Evolutionary conservation across 2,329 filamentous ascomycete species (phyloP).

Genomic region (Macrophomina pseudophaseolina): DNA sequence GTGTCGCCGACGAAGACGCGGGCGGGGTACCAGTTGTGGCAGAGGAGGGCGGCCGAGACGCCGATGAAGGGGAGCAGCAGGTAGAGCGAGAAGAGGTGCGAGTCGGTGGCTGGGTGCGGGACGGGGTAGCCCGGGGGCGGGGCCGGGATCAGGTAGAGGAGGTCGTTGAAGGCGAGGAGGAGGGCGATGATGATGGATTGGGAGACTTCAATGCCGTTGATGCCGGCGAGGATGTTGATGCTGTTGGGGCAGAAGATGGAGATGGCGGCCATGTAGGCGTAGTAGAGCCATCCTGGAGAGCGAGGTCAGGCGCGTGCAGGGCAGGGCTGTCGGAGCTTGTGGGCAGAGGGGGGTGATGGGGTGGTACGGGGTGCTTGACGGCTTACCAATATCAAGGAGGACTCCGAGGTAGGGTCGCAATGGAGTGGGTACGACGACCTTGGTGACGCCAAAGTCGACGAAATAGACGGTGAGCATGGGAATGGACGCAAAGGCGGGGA

Average conservation of each 20-base stretch:
- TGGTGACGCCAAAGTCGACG: slow-evolving; percentile 96
- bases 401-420: slow-evolving; percentile 84
- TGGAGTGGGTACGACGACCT: slow-evolving; percentile 87
- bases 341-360: not conserved
- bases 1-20: slow-evolving; percentile 97
- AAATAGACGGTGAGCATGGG: slow-evolving; percentile 97
- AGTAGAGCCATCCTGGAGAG: slow-evolving; percentile 67
- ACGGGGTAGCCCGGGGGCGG: slow-evolving; percentile 64
- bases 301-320: not conserved
- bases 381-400: slow-evolving; percentile 74
- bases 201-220: slow-evolving; percentile 96
- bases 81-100: slow-evolving; percentile 94
- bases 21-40: slow-evolving; percentile 95
- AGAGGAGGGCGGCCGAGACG: slow-evolving; percentile 83
- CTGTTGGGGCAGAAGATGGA: slow-evolving; percentile 98
- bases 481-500: slow-evolving; percentile 90
- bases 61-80: slow-evolving; percentile 92
- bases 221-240: slow-evolving; percentile 99
- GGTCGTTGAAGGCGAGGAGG: slow-evolving; percentile 84
- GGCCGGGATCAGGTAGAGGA: slow-evolving; percentile 76
- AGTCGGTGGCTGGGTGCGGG: slow-evolving; percentile 92
- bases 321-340: not conserved
- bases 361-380: not conserved
- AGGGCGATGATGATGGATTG: slow-evolving; percentile 90
- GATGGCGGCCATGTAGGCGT: slow-evolving; percentile 93